These are phyloP conservation scores for Mortierella polycephala DNA, from an alignment of 371 early-diverging fungal genomes.

Conservation along the genomic window DNA sequence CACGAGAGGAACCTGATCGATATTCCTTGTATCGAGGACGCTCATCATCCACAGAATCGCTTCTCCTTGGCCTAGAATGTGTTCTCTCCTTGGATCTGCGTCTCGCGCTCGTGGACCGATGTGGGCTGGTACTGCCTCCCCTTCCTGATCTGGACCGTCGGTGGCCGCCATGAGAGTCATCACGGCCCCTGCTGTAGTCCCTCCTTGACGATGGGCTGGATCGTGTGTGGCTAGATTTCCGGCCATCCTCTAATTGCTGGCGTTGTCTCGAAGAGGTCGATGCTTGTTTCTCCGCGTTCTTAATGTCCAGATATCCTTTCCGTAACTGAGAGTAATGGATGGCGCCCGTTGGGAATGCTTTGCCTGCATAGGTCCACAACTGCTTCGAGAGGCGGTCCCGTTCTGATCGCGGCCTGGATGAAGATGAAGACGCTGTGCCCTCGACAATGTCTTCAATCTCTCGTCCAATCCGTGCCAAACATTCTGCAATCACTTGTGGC, in stretches of 20 bases:
- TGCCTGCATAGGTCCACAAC: slow-evolving; percentile 53
- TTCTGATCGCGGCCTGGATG: slow-evolving; percentile 34
- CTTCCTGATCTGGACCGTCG: slow-evolving; percentile 35
- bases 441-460: slow-evolving; percentile 49
- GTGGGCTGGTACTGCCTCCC: slow-evolving; percentile 40
- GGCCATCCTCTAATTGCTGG: slow-evolving; percentile 22
- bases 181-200: slow-evolving; percentile 35
- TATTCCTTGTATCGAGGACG: slow-evolving; percentile 45
- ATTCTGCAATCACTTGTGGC: slow-evolving; percentile 49
- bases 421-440: slow-evolving; percentile 15
- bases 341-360: slow-evolving; percentile 47
- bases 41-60: slow-evolving; percentile 39
- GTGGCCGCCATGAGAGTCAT: slow-evolving; percentile 25
- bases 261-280: slow-evolving; percentile 14
- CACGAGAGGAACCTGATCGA: slow-evolving; percentile 38
- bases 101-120: slow-evolving; percentile 25
- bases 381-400: slow-evolving; percentile 49
- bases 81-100: slow-evolving; percentile 31
- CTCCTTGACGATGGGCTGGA: slow-evolving; percentile 36
- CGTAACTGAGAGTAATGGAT: slow-evolving; percentile 50
- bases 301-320: slow-evolving; percentile 47
- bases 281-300: slow-evolving; percentile 35
- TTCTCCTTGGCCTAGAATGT: slow-evolving; percentile 27
- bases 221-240: slow-evolving; percentile 30
- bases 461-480: slow-evolving; percentile 43